Conservation (phyloP, 75 land plant species). For the Pinus albicaulis region DNA sequence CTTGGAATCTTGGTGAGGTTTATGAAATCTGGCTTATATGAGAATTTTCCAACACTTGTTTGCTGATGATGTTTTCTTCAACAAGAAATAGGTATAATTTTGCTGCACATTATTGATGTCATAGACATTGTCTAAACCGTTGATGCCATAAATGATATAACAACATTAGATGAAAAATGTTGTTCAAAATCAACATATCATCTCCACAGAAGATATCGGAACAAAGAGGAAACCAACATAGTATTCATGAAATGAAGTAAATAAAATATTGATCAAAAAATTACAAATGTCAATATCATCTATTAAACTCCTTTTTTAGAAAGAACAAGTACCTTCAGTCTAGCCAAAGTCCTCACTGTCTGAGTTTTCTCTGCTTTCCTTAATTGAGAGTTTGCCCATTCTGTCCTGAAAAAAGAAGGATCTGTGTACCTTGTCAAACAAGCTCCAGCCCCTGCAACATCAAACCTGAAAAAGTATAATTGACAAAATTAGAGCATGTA, state of each 20-base stretch:
- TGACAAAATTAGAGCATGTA: neutral
- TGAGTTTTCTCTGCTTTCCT: constrained; percentile 51
- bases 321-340: constrained; percentile 51
- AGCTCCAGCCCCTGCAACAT: constrained; percentile 95
- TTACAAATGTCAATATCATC: neutral
- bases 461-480: constrained; percentile 57
- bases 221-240: neutral
- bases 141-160: neutral
- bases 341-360: constrained; percentile 67
- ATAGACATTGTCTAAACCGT: neutral
- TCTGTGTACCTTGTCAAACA: constrained; percentile 95
- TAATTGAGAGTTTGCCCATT: constrained; percentile 43
- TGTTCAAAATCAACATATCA: neutral
- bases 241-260: neutral
- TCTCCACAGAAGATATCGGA: neutral
- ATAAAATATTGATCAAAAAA: neutral
- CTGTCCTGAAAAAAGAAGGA: constrained; percentile 89
- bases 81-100: neutral
- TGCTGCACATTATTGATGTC: neutral
- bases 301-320: neutral
- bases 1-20: neutral
- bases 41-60: neutral
- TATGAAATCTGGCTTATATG: neutral
- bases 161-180: neutral
- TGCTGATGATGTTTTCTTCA: neutral